Base-by-base conservation (phyloP, 2,329 filamentous ascomycete species). In the Epicoccum nigrum region DNA sequence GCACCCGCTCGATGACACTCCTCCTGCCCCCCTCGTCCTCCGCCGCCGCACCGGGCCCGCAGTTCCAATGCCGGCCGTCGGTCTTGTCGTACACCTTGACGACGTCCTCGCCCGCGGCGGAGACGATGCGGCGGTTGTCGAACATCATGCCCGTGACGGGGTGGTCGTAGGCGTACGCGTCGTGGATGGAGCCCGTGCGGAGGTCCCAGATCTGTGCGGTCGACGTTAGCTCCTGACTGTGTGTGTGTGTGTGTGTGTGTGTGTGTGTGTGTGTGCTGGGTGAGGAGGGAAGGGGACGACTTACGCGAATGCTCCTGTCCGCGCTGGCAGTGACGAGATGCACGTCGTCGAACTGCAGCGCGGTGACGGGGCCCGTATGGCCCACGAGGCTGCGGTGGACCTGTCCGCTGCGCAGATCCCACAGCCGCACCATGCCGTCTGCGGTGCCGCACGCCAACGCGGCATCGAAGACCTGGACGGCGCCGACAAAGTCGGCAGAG, bases 21-120 rank as follows among this genome's bases (percentile, higher is more conserved):
- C 72, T 58, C 17, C 51, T 82, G 49, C 85, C 82, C 44, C 88
- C 86, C 16, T 86, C 84, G 52, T 88, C 86, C 16, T 86, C 84
- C 52, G 86, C 86, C 3, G 81, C 82, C 39, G 89, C 85, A 28
- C 92, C 93, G 2, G 91, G 87, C 45, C 94, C 94, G 74, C 92
- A 97, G 73, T 96, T 91, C 94, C 94, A 99, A 74, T 97, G 94
- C 55, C 90, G 81, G 32, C 92, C 92, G 70, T 99, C 94, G 3
- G 91, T 87, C 81, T 97, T 97, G 77, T 99, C 94, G 77, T 97
- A 99, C 53, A 99, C 89, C 77, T 99, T 99, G 63, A 94, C 92
- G 19, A 97, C 91, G 66, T 92, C 87, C 74, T 97, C 94, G 33
- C 92, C 90, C 0, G 92, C 92, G 2, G 94, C 93, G 44, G 89